Evolutionary conservation across 2,329 filamentous ascomycete species (phyloP).

Genomic region (Cladosporium austrohemisphaericum): DNA sequence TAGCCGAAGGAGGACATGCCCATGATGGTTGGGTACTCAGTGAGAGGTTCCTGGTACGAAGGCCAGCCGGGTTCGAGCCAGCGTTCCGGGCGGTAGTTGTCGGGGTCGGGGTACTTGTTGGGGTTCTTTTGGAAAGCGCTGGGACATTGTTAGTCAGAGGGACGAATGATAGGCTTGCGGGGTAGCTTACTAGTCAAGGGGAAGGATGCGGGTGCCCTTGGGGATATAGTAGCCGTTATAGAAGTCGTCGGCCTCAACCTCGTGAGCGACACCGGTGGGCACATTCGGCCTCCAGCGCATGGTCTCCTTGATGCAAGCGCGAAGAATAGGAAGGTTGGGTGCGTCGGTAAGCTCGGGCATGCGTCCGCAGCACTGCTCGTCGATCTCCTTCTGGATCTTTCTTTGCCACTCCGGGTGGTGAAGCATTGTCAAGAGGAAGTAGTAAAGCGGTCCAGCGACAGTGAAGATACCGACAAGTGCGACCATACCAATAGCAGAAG

Average conservation of each 20-base stretch:
- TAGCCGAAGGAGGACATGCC: conserved; percentile 63
- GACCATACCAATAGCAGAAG: conserved; percentile 35
- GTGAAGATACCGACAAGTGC: conserved; percentile 36
- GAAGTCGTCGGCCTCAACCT: conserved; percentile 49
- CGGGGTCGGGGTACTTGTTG: conserved; percentile 59
- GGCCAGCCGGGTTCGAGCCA: conserved; percentile 62
- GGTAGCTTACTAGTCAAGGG: conserved; percentile 46
- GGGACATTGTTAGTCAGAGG: neutral
- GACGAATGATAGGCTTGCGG: neutral
- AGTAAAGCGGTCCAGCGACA: conserved; percentile 30
- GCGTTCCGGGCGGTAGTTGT: conserved; percentile 59
- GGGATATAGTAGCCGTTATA: conserved; percentile 53
- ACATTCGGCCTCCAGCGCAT: conserved; percentile 49
- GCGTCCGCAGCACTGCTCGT: conserved; percentile 41
- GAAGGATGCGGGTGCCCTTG: conserved; percentile 50
- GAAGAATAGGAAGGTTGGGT: conserved; percentile 30
- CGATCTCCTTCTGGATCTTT: conserved; percentile 45
- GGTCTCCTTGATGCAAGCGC: conserved; percentile 34
- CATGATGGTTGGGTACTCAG: conserved; percentile 60
- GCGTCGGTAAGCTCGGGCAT: conserved; percentile 41
- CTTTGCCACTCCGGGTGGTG: conserved; percentile 48
- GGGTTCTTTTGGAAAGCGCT: conserved; percentile 58
- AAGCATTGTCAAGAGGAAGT: conserved; percentile 41
- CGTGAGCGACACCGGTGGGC: conserved; percentile 53
- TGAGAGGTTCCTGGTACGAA: conserved; percentile 62